A percentile compares a stretch with the other conserved stretches of the same genome.
Evolutionary conservation across 225 moss, liverwort and hornwort genomes (phyloP).

Genomic region (Bryoerythrophyllum caledonicum): DNA sequence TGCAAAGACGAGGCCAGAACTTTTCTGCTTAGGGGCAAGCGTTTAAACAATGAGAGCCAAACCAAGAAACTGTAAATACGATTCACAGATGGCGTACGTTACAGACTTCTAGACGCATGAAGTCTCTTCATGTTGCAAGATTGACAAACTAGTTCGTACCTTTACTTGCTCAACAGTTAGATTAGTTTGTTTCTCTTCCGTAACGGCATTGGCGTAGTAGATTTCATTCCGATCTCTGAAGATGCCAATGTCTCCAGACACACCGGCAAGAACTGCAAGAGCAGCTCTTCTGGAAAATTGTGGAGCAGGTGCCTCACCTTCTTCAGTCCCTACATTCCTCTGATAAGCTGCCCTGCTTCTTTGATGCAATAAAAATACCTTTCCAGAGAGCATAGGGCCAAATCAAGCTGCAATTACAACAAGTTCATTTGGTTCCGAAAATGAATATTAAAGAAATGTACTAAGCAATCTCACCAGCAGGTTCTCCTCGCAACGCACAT

Average conservation of each 20-base stretch:
- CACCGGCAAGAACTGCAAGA: slow-evolving; percentile 38
- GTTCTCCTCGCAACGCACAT: slow-evolving; percentile 23
- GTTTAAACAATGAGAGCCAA: background rate
- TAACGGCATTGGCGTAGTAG: slow-evolving; percentile 23
- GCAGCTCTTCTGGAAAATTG: slow-evolving; percentile 31
- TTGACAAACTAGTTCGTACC: slow-evolving; percentile 34
- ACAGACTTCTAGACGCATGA: background rate
- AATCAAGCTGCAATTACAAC: slow-evolving; percentile 2
- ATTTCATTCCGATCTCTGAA: slow-evolving; percentile 12
- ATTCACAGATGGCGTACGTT: background rate
- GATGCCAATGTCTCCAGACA: slow-evolving; percentile 23
- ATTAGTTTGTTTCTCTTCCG: slow-evolving; percentile 54
- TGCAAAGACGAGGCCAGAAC: background rate
- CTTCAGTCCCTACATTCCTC: slow-evolving; percentile 35
- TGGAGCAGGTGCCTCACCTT: background rate
- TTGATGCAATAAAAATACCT: too few relatives aligned
- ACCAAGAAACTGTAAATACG: background rate
- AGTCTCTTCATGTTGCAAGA: slow-evolving; percentile 7
- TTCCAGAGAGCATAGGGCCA: too few relatives aligned
- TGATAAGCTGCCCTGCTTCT: too few relatives aligned
- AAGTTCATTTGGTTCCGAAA: background rate
- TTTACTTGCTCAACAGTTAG: slow-evolving; percentile 68
- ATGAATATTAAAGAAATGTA: background rate
- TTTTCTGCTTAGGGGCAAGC: background rate
- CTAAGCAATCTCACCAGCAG: slow-evolving; percentile 21